phyloP scores from a whole-genome alignment of 345 rosid species.

The Citrus inodora region DNA sequence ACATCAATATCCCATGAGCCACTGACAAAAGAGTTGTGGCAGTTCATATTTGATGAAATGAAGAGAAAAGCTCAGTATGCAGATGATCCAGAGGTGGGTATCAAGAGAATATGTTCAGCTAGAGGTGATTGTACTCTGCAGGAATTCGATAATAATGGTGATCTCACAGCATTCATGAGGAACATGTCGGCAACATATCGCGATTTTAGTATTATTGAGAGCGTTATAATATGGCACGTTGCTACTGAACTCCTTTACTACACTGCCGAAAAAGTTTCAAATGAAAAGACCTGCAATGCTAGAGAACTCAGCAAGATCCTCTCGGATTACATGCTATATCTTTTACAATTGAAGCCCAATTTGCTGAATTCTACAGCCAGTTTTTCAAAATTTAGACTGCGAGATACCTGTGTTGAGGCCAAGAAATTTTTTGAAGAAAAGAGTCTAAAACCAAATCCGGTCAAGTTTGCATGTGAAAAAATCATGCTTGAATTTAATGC shows the following conservation, averaged over 20 bases:
- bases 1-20: not conserved
- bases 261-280: not conserved
- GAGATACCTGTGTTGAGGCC: slow-evolving; percentile 22
- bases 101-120: slow-evolving; percentile 39
- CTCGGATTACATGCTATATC: slow-evolving; percentile 65
- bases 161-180: no score
- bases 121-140: slow-evolving; percentile 58
- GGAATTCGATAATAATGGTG: not conserved
- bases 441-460: not conserved
- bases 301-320: slow-evolving; percentile 29
- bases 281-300: no score
- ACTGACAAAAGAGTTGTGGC: not conserved
- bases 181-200: no score
- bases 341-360: slow-evolving; percentile 44
- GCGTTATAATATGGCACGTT: slow-evolving; percentile 37
- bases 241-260: slow-evolving; percentile 47
- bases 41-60: not conserved
- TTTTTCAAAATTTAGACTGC: slow-evolving; percentile 30
- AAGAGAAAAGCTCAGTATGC: not conserved
- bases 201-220: slow-evolving; percentile 39
- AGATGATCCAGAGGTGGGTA: not conserved
- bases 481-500: slow-evolving; percentile 25
- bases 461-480: slow-evolving; percentile 13
- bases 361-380: slow-evolving; percentile 54
- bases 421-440: slow-evolving; percentile 30